Base-by-base conservation (phyloP, 257 asterid species). In the Vinca minor region DNA sequence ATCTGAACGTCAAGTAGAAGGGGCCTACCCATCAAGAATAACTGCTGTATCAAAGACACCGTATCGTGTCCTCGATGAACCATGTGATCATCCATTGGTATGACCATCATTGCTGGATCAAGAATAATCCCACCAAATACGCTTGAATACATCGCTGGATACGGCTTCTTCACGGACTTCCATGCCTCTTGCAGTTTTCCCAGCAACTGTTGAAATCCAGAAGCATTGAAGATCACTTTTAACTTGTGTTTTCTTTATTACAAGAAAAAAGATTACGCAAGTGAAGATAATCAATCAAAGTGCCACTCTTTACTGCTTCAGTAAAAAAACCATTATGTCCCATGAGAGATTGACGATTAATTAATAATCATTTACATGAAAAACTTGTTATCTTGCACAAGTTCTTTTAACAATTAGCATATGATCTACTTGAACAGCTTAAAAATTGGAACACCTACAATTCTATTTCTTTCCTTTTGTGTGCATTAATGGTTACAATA, bases 31-130 rank as follows among this genome's bases (percentile, higher is more conserved):
- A 17, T 82, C 78, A 59, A 85, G 66, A 55, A 91, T 63, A 53
- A 81, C 65, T 47, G 95, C 86, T 0, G 96, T 91, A 81, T 91
- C 98, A 18, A 91, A 91, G 31, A 91, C 96, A 36, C 95, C 98
- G 25, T n/a, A n/a, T n/a, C n/a, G n/a, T 91, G 98, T 7, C 98
- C 98, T 36, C 98, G 87, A 77, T 91, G 96, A 73, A 81, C 95
- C 96, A 88, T 86, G 82, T 91, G 96, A 67, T 91, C 98, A 68
- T 91, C 96, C 20, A 88, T 78, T 1, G 94, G 95, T 67, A 88
- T 83, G 50, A 86, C 85, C 98, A 91, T 91, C 96, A 88, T 77
- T 1, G 91, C 87, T 36, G 96, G 94, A 71, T 88, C 95, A 55
- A 88, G 87, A 79, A 82, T 75, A 47, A 91, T 88, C 63, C 96